These are phyloP conservation scores for Hyaloscypha hepaticicola DNA, from an alignment of 495 filamentous ascomycete species.

Conservation along the genomic window DNA sequence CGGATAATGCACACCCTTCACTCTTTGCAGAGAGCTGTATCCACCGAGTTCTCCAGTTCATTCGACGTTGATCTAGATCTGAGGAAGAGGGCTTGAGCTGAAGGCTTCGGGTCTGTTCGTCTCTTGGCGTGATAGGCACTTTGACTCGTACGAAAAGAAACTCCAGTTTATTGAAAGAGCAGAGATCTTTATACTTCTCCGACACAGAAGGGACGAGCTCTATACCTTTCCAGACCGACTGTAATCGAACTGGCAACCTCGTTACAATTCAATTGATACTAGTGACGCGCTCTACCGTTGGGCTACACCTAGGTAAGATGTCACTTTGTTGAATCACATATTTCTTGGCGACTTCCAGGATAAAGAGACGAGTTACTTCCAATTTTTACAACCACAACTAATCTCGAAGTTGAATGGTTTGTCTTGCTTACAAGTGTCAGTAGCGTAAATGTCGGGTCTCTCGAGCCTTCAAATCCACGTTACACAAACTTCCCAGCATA, in stretches of 20 bases:
- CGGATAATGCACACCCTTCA: conserved; percentile 6
- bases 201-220: no score
- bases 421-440: not conserved
- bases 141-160: no score
- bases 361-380: not conserved
- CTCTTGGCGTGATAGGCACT: no score
- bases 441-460: no score
- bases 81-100: no score
- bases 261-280: conserved; percentile 26
- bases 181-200: no score
- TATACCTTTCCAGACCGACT: not conserved
- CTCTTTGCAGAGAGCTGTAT: not conserved
- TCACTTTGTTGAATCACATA: no score
- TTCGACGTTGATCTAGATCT: not conserved
- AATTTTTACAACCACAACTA: not conserved
- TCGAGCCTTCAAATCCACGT: no score
- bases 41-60: not conserved
- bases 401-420: no score
- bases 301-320: conserved; percentile 19
- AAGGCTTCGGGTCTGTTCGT: no score
- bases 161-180: no score
- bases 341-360: no score
- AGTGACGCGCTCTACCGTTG: conserved; percentile 36
- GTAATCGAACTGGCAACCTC: conserved; percentile 38
- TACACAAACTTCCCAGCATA: not conserved